A percentile compares a stretch with the other conserved stretches of the same genome.
These are phyloP conservation scores for Curvularia eragrostidis DNA, from an alignment of 2,329 filamentous ascomycete species.

Conservation along the genomic window DNA sequence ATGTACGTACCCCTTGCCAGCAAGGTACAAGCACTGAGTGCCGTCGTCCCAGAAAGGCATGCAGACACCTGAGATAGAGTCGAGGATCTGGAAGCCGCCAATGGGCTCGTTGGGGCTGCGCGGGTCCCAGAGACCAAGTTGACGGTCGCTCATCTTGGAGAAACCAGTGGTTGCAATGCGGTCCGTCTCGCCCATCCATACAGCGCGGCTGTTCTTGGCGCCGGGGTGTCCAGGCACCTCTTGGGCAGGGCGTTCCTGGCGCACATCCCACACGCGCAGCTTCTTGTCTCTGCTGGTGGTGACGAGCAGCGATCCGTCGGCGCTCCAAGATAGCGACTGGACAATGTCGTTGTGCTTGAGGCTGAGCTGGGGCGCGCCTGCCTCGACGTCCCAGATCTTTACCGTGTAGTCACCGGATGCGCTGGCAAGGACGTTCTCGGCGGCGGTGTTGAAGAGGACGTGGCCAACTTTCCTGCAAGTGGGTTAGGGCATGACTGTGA, in stretches of 20 bases:
- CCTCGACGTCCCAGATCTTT: conserved; percentile 93
- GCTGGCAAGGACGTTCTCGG: conserved; percentile 93
- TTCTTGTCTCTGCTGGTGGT: conserved; percentile 99
- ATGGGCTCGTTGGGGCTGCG: conserved; percentile 80
- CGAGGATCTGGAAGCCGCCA: conserved; percentile 86
- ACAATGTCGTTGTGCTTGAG: conserved; percentile 91
- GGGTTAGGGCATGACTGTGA: conserved; percentile 25
- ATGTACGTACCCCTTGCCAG: conserved; percentile 84
- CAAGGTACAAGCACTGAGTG: conserved; percentile 92
- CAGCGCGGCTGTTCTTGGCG: conserved; percentile 95
- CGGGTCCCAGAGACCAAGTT: conserved; percentile 94
- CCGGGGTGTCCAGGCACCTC: conserved; percentile 86
- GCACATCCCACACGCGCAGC: conserved; percentile 94
- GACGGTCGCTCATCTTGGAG: conserved; percentile 97
- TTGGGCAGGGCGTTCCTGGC: conserved; percentile 86
- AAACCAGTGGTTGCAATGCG: conserved; percentile 96
- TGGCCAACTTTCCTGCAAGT: conserved; percentile 86
- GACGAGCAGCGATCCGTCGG: conserved; percentile 81
- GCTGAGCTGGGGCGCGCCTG: conserved; percentile 74
- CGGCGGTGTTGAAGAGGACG: conserved; percentile 95
- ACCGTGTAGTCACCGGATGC: conserved; percentile 93
- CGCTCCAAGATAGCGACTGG: conserved; percentile 95
- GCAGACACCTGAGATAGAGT: conserved; percentile 96
- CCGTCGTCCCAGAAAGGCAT: conserved; percentile 99
- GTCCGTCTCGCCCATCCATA: conserved; percentile 98